Evolutionary conservation across 306 rosid genomes (phyloP).

Genomic region (Ormosia semicastrata): DNA sequence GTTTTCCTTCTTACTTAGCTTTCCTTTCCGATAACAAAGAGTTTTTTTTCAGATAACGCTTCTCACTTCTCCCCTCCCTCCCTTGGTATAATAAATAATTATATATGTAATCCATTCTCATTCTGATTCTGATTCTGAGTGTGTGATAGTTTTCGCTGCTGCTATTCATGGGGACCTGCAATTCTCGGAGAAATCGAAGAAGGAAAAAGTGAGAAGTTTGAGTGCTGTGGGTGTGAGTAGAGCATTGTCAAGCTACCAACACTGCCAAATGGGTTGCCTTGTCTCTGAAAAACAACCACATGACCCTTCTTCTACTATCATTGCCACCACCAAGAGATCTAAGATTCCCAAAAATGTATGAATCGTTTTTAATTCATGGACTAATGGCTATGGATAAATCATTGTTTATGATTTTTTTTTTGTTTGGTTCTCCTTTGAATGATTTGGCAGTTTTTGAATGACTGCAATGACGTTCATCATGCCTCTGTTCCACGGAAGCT

Average conservation of each 20-base stretch:
- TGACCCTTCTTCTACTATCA: conserved; percentile 12
- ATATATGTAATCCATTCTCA: background rate
- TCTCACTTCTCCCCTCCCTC: background rate
- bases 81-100: background rate
- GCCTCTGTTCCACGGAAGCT: conserved; percentile 77
- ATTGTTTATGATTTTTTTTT: background rate
- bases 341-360: conserved; percentile 55
- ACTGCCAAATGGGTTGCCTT: conserved; percentile 49
- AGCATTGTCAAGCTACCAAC: conserved; percentile 32
- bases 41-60: conserved; percentile 45
- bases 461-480: conserved; percentile 59
- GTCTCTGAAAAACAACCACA: conserved; percentile 31
- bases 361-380: background rate
- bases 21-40: conserved; percentile 27
- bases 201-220: conserved; percentile 62
- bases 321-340: conserved; percentile 37
- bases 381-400: background rate
- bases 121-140: background rate
- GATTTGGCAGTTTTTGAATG: conserved; percentile 46
- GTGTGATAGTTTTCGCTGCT: conserved; percentile 24
- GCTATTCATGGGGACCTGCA: conserved; percentile 30
- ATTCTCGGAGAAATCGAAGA: conserved; percentile 54
- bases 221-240: conserved; percentile 47
- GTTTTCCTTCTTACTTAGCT: conserved; percentile 4
- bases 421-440: background rate